Evolutionary conservation across 768 basidiomycete genomes (phyloP), one percentile per base, ranked within the genome.

Genomic region (Tricholoma sp.): DNA sequence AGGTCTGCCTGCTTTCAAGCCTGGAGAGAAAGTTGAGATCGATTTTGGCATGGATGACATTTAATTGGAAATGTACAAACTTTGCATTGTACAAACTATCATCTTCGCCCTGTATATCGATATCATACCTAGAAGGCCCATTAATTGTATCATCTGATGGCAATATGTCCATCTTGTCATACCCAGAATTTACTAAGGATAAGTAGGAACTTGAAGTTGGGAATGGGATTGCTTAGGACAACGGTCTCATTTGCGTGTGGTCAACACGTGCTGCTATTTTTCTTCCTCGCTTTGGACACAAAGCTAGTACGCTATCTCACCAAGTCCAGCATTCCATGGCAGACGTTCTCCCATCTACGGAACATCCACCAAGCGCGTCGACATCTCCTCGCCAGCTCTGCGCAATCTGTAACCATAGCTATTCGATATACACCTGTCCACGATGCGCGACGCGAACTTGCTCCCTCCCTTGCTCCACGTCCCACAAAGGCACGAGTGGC

Each of bases 1-100:
- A 98, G 96, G 97, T 63, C 81, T 98, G 29, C 97, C 97, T 47
- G 93, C 96, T 11, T 98, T 99, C 78, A 91, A 96, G 71, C 96
- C 97, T 2, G 97, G 97, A 55, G 94, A 98, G 76, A 96, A 98
- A 76, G 94, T 99, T 28, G 88, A 93, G 77, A 91, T 95, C 58
- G 83, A 89, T 66, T 80, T 94, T 58, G 83, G 80, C 51, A 91
- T 90, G 86, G 94, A 95, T 69, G 94, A 97, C 70, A 82, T 94
- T 59, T 96, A 72, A 75, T 18, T 4, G n/a, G 31, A 49, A 31
- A 49, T 13, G 29, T 24, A 28, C 24, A 28, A 45, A 13, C 41
- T 24, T 0, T 28, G 44, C 20, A 45, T 4, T 24, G 24, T 24
- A 24, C 24, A 24, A 24, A 24, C 24, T 41, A 41, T n/a, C n/a